Percentiles rank a stretch among this genome's conserved stretches.
Evolutionary conservation across 2,329 filamentous ascomycete genomes (phyloP).

Genomic region (Fusarium redolens): DNA sequence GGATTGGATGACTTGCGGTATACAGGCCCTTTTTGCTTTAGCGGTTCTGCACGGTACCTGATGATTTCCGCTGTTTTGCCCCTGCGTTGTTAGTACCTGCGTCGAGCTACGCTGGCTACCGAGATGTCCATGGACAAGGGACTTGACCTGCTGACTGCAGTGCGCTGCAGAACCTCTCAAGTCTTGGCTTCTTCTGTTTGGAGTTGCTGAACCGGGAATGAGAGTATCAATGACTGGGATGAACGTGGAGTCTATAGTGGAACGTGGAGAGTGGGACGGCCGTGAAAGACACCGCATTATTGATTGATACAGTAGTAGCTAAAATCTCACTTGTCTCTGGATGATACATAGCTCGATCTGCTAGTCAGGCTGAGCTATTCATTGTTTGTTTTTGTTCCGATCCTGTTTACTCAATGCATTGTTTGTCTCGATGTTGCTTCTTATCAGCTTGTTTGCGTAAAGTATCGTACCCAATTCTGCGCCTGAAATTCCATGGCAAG

Average conservation of each 20-base stretch:
- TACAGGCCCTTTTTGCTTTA: slow-evolving; percentile 8
- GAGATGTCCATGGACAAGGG: slow-evolving; percentile 12
- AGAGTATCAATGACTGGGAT: slow-evolving; percentile 28
- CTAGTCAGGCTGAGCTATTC: not conserved
- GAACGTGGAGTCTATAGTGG: slow-evolving; percentile 41
- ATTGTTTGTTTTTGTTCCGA: slow-evolving; percentile 11
- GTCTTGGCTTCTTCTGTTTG: not conserved
- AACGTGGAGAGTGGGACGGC: slow-evolving; percentile 40
- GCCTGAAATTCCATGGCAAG: slow-evolving; percentile 22
- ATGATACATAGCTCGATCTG: not conserved
- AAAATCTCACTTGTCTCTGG: not conserved
- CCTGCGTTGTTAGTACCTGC: slow-evolving; percentile 34
- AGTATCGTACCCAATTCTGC: slow-evolving; percentile 7
- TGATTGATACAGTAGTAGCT: slow-evolving; percentile 25
- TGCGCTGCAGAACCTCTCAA: slow-evolving; percentile 10
- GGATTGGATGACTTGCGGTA: slow-evolving; percentile 1
- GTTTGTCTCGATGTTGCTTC: not conserved
- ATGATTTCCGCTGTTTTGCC: slow-evolving; percentile 39
- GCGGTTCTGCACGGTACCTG: slow-evolving; percentile 36
- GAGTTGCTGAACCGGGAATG: slow-evolving; percentile 5
- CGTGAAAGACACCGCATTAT: slow-evolving; percentile 30
- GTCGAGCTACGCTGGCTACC: slow-evolving; percentile 19
- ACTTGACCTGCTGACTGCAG: slow-evolving; percentile 25
- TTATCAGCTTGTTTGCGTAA: slow-evolving; percentile 6
- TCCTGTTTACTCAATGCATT: not conserved